Evolutionary conservation across 192 early-diverging fungal genomes (phyloP), one percentile per base, ranked within the genome.

Genomic region (Coemansia sp.): DNA sequence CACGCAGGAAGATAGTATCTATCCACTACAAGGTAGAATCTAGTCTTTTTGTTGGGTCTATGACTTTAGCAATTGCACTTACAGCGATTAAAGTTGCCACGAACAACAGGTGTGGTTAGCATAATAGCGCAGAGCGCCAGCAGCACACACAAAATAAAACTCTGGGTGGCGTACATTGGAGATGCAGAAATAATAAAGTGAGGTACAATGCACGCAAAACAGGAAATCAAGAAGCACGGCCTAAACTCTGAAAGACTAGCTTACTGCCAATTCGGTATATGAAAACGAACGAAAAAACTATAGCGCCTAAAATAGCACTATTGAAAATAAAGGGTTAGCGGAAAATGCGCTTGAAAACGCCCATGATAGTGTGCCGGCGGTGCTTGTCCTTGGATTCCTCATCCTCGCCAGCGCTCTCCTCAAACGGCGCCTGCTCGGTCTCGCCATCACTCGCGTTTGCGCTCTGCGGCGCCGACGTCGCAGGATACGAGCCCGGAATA

Each of bases 331-430:
- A 6, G 11, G 11, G 12, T 16, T 55, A 80, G 53, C 77, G 77
- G 77, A 80, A 80, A 19, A 80, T 80, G 57, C 77, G 71, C 65
- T 80, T 80, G 47, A 80, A 67, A 8, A 80, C 77, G 57, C 77
- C 77, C 67, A 80, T 56, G 37, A 80, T 74, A 3, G 71, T 74
- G 68, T 80, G 77, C 22, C 77, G 64, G 61, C 77, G 77, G 23
- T 67, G 74, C 19, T 41, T 65, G 61, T 74, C 68, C 56, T 71
- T 80, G 26, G 60, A 52, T 45, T 80, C 77, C 47, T 65, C 61
- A 11, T 69, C 71, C 14, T 65, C 67, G 9, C 50, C 60, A 16
- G 57, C 64, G 16, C 69, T 67, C 7, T 62, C 75, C 10, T 64
- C 21, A 11, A 10, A n/a, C 61, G 59, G n/a, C 39, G n/a, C 53